These are phyloP conservation scores for Neurospora sublineolata DNA, from an alignment of 495 filamentous ascomycete genomes.

Conservation along the genomic window DNA sequence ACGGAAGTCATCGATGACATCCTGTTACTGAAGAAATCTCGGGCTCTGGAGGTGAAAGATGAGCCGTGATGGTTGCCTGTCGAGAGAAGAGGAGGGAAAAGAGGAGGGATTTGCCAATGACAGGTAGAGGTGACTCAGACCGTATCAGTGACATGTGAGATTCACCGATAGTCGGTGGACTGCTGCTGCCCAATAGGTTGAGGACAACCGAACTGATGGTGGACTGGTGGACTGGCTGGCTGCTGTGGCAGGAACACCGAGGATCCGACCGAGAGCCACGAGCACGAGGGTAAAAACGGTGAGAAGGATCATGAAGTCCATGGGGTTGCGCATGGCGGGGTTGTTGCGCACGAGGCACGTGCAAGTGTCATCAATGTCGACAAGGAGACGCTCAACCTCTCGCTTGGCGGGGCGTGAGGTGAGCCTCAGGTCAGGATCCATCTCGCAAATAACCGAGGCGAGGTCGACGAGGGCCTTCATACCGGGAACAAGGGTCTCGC, in stretches of 20 bases:
- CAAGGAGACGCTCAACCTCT: background rate
- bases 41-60: background rate
- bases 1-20: background rate
- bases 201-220: too few relatives aligned
- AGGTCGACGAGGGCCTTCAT: constrained; percentile 97
- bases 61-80: background rate
- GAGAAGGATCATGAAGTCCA: background rate
- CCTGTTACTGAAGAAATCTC: background rate
- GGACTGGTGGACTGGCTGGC: too few relatives aligned
- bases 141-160: constrained; percentile 26
- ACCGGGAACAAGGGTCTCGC: constrained; percentile 87
- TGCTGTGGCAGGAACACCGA: too few relatives aligned
- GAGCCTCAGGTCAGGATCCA: background rate
- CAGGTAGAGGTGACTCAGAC: constrained; percentile 26
- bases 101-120: constrained; percentile 17
- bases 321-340: background rate
- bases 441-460: background rate
- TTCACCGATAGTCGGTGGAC: constrained; percentile 19
- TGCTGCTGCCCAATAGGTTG: too few relatives aligned
- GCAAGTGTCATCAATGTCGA: background rate
- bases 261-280: too few relatives aligned
- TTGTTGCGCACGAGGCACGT: background rate
- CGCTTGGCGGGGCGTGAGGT: background rate
- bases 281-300: too few relatives aligned
- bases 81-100: background rate